Base-by-base conservation (phyloP, 192 early-diverging fungal species). In the Backusella psychrophila region DNA sequence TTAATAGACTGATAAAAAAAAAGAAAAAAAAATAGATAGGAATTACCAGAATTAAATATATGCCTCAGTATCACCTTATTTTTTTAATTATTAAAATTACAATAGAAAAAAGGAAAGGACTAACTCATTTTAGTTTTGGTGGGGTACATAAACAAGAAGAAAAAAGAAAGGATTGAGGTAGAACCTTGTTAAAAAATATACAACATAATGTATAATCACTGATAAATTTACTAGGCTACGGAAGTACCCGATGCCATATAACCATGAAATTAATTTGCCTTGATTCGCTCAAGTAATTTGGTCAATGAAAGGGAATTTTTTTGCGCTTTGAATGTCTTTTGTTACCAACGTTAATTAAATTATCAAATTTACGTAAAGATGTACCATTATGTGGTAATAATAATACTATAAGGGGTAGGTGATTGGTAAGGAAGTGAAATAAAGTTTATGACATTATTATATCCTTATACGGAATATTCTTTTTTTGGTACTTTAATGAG, bases 161-260 rank as follows among this genome's bases (percentile, higher is more conserved):
- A 29, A 4, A 29, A 63, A 29, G 2, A 11, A 63, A 23, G 56
- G 56, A 63, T 63, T 26, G 8, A 26, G 8, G 12, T 12, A 11
- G 19, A 12, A 8, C 56, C 56, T 63, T 63, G 56, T 14, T 63
- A 29, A 29, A 63, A 56, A 63, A 29, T 63, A 63, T 49, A 49
- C 15, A 49, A 21, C 6, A 49, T 6, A 63, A 63, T 4, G 4
- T 63, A 15, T 63, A 11, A 63, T 12, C 7, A 26, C 53, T 59
- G 53, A 59, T 59, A 59, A 26, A 59, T 46, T 46, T 21, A 59
- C 56, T 63, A 63, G 12, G 56, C 56, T 63, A 63, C 56, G 56
- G 23, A 63, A 63, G 23, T 63, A 4, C 56, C 56, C 56, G 23
- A 63, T 63, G 21, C 23, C 4, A 44, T 17, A 44, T 15, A 17